Evolutionary conservation across 805 yeast species (phyloP).

Genomic region (Groenewaldozyma tartarivorans): DNA sequence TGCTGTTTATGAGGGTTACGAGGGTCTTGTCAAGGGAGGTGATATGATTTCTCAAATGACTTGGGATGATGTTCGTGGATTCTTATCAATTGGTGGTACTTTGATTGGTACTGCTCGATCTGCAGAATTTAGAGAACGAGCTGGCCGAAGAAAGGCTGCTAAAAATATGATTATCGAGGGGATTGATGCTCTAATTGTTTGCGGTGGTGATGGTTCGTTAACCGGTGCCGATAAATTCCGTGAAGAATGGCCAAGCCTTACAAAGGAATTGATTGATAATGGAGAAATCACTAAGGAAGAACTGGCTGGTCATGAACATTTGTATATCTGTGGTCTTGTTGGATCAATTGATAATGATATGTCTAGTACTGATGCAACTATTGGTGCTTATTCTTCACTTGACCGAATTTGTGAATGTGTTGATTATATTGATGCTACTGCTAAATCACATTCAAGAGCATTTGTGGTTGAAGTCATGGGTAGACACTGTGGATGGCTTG

Average conservation of each 20-base stretch:
- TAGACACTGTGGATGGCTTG: conserved; percentile 98
- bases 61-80: conserved; percentile 95
- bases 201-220: conserved; percentile 98
- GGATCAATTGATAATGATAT: conserved; percentile 98
- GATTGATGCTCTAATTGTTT: conserved; percentile 88
- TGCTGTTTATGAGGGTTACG: conserved; percentile 91
- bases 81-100: conserved; percentile 89
- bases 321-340: conserved; percentile 87
- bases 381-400: conserved; percentile 91
- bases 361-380: conserved; percentile 94
- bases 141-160: conserved; percentile 78
- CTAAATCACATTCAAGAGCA: conserved; percentile 93
- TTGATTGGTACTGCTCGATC: conserved; percentile 94
- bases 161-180: conserved; percentile 77
- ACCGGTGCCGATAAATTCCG: conserved; percentile 97
- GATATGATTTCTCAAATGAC: conserved; percentile 62
- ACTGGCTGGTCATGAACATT: conserved; percentile 51
- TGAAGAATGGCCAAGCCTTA: conserved; percentile 85
- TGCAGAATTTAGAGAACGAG: conserved; percentile 71
- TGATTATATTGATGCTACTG: conserved; percentile 96
- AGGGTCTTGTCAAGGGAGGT: conserved; percentile 87
- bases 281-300: conserved; percentile 50
- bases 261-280: conserved; percentile 55
- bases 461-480: conserved; percentile 99
- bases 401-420: conserved; percentile 90